Conservation (phyloP, 768 basidiomycete genomes). For the Sporobolomyces pararoseus region DNA sequence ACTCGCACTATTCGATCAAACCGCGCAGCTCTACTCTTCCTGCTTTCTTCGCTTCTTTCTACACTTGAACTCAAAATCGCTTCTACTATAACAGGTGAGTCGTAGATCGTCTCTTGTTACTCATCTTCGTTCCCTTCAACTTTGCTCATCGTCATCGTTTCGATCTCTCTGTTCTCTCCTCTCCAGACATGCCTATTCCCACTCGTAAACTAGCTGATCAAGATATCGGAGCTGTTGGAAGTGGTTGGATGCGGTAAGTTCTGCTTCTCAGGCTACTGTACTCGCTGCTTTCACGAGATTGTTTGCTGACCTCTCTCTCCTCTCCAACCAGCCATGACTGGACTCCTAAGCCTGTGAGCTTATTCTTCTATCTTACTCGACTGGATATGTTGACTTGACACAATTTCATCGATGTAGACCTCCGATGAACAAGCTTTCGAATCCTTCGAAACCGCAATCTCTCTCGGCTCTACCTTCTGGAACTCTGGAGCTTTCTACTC, state of each 20-base stretch:
- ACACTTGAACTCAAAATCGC: no score
- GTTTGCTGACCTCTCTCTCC: neutral
- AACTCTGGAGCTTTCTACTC: constrained; percentile 64
- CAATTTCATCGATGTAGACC: constrained; percentile 15
- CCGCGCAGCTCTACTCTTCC: no score
- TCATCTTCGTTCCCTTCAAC: neutral
- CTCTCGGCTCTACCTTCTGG: constrained; percentile 49
- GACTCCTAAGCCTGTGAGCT: neutral
- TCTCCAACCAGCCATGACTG: neutral
- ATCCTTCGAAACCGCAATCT: constrained; percentile 56
- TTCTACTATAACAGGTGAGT: no score
- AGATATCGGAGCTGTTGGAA: constrained; percentile 43
- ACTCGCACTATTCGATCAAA: no score
- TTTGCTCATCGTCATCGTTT: neutral
- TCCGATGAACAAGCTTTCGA: constrained; percentile 63
- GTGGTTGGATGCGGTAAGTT: constrained; percentile 51
- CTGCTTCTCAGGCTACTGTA: neutral
- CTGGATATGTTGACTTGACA: neutral
- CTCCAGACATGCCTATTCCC: neutral
- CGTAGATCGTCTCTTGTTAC: no score
- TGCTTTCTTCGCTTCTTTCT: no score
- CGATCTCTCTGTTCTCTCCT: neutral
- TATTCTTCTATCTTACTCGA: neutral
- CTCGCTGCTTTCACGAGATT: no score
- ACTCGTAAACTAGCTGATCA: constrained; percentile 32